Base-by-base conservation (phyloP, 768 basidiomycete species). In the Saitozyma podzolica region DNA sequence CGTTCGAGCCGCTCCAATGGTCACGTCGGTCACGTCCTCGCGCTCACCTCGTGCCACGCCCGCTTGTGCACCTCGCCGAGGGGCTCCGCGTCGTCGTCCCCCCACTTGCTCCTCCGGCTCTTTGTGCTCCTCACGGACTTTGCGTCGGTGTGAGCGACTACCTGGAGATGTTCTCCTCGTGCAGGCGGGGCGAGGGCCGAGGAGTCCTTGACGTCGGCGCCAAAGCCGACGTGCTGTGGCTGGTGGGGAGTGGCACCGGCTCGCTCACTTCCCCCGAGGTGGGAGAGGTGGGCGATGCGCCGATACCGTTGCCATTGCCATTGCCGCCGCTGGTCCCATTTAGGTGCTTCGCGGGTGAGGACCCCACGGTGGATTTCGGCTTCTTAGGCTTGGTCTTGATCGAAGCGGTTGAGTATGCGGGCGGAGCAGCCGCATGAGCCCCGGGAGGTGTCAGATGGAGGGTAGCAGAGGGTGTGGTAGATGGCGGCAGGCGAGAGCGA, bases 331-430 rank as follows among this genome's bases (percentile, higher is more conserved):
- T 29, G 29, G 29, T 29, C 29, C 29, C 29, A 29, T 29, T 29
- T 5, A 29, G 29, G 29, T 40, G 10, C 20, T 4, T 16, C 9
- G 50, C 48, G 19, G 51, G 41, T 16, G 55, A 41, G 13, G 55
- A 4, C n/a, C 63, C 50, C 59, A 59, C 65, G 78, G 81, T 54
- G 67, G 57, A 63, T 79, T 47, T 82, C 78, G 56, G 42, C 53
- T 76, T 75, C 40, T 50, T 54, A 40, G 53, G 53, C 56, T 64
- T 62, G 19, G 61, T 48, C 20, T 86, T 91, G 0, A 88, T 84
- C 0, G 85, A 80, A 67, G 92, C 92, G 55, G 82, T 80, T 75
- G 91, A 91, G 1, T 84, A 85, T 8, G 86, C 83, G 9, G 86
- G 83, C 6, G 78, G 74, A 29, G 65, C 53, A 7, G 68, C 63